Conservation (phyloP, 2,329 filamentous ascomycete genomes). For the Tolypocladium nubicola region DNA sequence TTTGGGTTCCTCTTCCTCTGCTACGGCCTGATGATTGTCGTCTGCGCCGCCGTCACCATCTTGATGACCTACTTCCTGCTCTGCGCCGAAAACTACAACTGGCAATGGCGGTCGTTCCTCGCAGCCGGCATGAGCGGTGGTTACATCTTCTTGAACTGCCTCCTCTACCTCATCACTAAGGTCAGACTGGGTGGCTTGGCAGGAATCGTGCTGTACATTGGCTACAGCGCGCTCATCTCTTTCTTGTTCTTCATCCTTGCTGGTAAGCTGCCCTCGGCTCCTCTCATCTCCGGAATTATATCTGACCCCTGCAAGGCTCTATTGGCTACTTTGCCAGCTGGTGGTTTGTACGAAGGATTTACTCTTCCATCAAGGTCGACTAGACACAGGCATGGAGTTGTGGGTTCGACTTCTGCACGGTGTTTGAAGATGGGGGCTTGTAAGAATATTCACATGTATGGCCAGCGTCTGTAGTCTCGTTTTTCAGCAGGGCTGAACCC, state of each 20-base stretch:
- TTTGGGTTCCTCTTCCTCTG: slow-evolving; percentile 98
- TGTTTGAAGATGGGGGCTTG: slow-evolving; percentile 4
- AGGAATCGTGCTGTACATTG: slow-evolving; percentile 82
- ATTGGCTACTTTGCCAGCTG: slow-evolving; percentile 95
- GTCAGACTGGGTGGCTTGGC: slow-evolving; percentile 76
- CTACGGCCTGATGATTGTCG: slow-evolving; percentile 95
- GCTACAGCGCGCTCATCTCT: slow-evolving; percentile 82
- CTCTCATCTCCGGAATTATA: neutral
- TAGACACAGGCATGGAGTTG: slow-evolving; percentile 28
- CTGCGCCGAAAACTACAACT: slow-evolving; percentile 95
- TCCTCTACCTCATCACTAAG: slow-evolving; percentile 85
- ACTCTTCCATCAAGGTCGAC: slow-evolving; percentile 96
- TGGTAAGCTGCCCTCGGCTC: slow-evolving; percentile 47
- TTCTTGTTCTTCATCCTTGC: slow-evolving; percentile 90
- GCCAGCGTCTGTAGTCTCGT: neutral
- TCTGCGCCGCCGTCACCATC: slow-evolving; percentile 82
- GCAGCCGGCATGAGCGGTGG: slow-evolving; percentile 82
- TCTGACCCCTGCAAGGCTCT: slow-evolving; percentile 48
- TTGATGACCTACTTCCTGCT: slow-evolving; percentile 94
- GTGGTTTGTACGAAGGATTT: slow-evolving; percentile 90
- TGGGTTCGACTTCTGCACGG: neutral
- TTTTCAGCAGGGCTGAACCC: neutral
- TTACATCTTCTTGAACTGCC: slow-evolving; percentile 85
- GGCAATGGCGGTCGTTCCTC: slow-evolving; percentile 94
- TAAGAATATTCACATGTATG: slow-evolving; percentile 12